Evolutionary conservation across 1,284 basidiomycete species (phyloP).

Genomic region (Fomes fomentarius): DNA sequence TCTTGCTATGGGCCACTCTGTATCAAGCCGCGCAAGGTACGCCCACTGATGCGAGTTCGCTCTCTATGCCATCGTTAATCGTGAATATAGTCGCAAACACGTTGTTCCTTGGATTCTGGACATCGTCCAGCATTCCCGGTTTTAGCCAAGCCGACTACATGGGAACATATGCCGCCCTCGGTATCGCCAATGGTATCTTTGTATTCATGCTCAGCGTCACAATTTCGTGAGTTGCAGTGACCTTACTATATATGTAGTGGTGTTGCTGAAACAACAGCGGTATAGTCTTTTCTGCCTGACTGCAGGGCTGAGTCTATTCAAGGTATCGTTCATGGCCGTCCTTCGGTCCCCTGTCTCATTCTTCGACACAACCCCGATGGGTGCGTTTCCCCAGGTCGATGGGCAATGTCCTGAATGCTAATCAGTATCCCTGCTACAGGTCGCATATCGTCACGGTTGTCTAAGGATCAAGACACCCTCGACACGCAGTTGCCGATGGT

Average conservation of each 20-base stretch:
- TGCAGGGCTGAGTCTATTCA: constrained; percentile 67
- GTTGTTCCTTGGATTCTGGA: constrained; percentile 46
- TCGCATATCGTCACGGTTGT: constrained; percentile 59
- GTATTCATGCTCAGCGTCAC: constrained; percentile 57
- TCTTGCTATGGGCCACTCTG: constrained; percentile 37
- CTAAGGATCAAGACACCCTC: constrained; percentile 66
- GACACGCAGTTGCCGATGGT: constrained; percentile 52
- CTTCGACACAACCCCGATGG: constrained; percentile 85
- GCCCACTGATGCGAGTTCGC: not conserved
- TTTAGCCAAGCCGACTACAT: constrained; percentile 66
- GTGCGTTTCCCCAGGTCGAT: constrained; percentile 34
- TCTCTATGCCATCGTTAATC: not conserved
- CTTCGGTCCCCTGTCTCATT: constrained; percentile 73
- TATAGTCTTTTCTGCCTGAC: constrained; percentile 59
- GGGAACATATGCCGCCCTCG: constrained; percentile 69
- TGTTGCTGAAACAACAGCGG: not conserved
- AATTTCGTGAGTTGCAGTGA: constrained; percentile 46
- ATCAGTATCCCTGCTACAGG: constrained; percentile 45
- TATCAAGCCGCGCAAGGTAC: constrained; percentile 36
- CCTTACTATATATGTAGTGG: not conserved
- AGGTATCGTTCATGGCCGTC: constrained; percentile 55
- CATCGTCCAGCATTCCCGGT: constrained; percentile 40
- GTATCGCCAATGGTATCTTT: constrained; percentile 57
- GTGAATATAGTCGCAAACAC: constrained; percentile 38
- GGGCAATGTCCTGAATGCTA: constrained; percentile 19